phyloP scores from a whole-genome alignment of 768 basidiomycete species.

The Phanerodontia chrysosporium region DNA sequence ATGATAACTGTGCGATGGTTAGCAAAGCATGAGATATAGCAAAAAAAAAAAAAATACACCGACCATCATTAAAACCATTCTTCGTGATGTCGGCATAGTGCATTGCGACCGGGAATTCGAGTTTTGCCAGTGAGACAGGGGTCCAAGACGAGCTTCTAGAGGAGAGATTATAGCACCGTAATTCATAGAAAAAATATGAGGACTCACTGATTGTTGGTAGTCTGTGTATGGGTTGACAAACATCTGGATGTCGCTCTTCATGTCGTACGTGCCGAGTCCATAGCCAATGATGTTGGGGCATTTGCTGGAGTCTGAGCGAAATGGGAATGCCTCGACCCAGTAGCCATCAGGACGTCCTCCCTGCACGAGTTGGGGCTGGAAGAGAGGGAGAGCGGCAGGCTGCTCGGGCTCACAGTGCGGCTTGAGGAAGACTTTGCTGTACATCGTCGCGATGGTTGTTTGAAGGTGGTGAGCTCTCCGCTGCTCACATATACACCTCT shows the following conservation, averaged over 20 bases:
- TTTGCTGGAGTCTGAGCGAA: background rate
- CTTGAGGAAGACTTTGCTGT: background rate
- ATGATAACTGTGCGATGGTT: conserved; percentile 12
- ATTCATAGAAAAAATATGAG: background rate
- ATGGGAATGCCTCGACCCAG: conserved; percentile 19
- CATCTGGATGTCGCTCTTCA: conserved; percentile 4
- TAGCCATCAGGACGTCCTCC: conserved; percentile 16
- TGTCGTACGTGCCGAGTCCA: conserved; percentile 14
- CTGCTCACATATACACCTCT: background rate
- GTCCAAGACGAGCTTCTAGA: background rate
- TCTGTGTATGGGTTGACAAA: conserved; percentile 14
- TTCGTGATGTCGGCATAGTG: conserved; percentile 16
- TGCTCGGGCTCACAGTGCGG: conserved; percentile 4
- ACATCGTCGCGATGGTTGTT: background rate
- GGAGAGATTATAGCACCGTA: background rate
- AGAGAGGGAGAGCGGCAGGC: conserved; percentile 1
- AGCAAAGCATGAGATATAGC: background rate
- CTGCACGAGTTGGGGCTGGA: conserved; percentile 6
- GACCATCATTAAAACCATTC: conserved; percentile 18
- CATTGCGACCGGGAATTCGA: conserved; percentile 18
- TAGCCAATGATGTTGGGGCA: conserved; percentile 18
- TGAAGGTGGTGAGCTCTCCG: background rate
- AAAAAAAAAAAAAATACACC: background rate
- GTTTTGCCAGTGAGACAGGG: conserved; percentile 2
- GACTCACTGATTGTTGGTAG: conserved; percentile 1